phyloP scores from a whole-genome alignment of 495 filamentous ascomycete genomes.

The Lasiosphaeria ovina region DNA sequence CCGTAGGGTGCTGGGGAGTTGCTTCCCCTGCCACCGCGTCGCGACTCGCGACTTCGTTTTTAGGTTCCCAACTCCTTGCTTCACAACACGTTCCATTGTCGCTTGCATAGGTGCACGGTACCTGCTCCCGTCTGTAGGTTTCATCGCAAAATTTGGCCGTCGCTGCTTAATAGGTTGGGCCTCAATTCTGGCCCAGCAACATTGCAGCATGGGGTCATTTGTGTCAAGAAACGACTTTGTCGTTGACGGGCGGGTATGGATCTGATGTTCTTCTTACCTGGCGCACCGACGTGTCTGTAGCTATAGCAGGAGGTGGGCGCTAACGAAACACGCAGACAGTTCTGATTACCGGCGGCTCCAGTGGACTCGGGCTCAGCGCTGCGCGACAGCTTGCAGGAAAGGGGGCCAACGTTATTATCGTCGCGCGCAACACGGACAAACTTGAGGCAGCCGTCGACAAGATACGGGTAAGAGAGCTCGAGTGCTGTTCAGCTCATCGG shows the following conservation, averaged over 20 bases:
- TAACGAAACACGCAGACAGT: conserved; percentile 53
- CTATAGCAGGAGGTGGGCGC: neutral
- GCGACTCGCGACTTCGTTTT: too few species aligned
- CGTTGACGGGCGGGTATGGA: conserved; percentile 64
- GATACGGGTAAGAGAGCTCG: conserved; percentile 49
- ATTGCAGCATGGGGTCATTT: conserved; percentile 13
- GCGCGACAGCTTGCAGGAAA: conserved; percentile 66
- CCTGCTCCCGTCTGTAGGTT: neutral
- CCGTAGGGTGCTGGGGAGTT: too few species aligned
- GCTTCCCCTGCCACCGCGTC: too few species aligned
- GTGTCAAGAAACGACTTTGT: conserved; percentile 58
- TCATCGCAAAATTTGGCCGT: neutral
- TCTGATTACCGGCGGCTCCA: conserved; percentile 80
- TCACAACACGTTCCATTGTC: too few species aligned
- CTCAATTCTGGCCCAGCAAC: neutral
- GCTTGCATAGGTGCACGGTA: too few species aligned
- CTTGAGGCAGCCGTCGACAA: conserved; percentile 61
- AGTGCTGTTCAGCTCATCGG: neutral
- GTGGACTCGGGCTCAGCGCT: conserved; percentile 73
- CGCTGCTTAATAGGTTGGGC: too few species aligned
- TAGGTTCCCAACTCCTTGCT: too few species aligned
- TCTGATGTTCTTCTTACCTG: conserved; percentile 4
- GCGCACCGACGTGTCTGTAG: neutral
- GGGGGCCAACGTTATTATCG: conserved; percentile 76
- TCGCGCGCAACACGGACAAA: conserved; percentile 65